Conservation (phyloP, 1,139 yeast genomes). For the Saccharomyces pastorianus region DNA sequence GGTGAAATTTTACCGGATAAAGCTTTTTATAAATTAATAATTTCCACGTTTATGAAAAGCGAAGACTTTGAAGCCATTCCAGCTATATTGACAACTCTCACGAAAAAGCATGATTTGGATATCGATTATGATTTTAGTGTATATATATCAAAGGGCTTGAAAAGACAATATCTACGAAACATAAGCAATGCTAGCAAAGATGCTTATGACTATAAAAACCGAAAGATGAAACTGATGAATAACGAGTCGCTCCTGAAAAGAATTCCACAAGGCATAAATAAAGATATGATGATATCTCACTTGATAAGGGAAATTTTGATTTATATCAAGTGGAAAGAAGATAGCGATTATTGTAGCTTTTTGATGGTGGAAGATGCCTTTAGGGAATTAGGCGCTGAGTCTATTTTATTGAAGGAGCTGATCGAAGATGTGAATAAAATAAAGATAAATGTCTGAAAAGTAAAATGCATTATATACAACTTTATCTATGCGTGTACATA, state of each 20-base stretch:
- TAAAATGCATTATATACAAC: not conserved
- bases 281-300: not conserved
- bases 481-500: not conserved
- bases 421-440: not conserved
- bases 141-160: conserved; percentile 19
- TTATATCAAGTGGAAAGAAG: conserved; percentile 7
- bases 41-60: conserved; percentile 17
- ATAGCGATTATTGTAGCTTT: conserved; percentile 12
- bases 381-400: conserved; percentile 4
- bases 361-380: conserved; percentile 8
- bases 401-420: not conserved
- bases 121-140: conserved; percentile 6
- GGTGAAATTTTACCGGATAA: conserved; percentile 22
- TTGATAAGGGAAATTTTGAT: conserved; percentile 6
- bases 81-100: conserved; percentile 16
- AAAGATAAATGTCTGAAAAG: not conserved
- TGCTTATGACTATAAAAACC: not conserved
- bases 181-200: not conserved
- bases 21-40: conserved; percentile 13
- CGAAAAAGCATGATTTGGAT: conserved; percentile 13
- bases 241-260: not conserved
- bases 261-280: not conserved
- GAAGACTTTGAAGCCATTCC: conserved; percentile 23
- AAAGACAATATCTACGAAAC: conserved; percentile 12
- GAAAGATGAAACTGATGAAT: not conserved